Conservation (phyloP, 1,284 basidiomycete genomes). For the Heliocybe sulcata region DNA sequence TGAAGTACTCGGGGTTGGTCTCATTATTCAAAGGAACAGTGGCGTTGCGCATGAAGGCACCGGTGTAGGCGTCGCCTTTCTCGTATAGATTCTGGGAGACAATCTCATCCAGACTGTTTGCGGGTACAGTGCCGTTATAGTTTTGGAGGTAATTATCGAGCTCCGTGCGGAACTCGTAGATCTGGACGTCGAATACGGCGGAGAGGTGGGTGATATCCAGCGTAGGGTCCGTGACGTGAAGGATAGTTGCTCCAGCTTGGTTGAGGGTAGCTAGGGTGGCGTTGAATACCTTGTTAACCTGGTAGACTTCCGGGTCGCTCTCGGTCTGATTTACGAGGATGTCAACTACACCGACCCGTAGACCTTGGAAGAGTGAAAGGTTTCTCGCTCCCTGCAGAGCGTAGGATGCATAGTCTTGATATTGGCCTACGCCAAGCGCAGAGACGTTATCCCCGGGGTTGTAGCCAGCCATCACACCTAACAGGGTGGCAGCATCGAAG, state of each 20-base stretch:
- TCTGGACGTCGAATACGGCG: conserved; percentile 2
- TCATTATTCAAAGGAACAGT: not conserved
- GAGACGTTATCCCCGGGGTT: not conserved
- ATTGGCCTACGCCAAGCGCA: not conserved
- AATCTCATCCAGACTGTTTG: not conserved
- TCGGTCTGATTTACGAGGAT: conserved; percentile 1
- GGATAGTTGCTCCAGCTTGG: not conserved
- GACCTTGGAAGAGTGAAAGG: not conserved
- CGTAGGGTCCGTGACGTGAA: not conserved
- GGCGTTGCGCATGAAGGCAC: conserved; percentile 3
- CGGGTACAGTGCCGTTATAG: not conserved
- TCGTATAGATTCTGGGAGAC: conserved; percentile 2
- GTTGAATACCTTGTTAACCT: conserved; percentile 4
- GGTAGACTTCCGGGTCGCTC: conserved; percentile 1
- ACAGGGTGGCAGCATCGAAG: not conserved
- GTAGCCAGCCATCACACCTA: conserved; percentile 2
- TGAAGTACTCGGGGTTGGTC: conserved; percentile 2
- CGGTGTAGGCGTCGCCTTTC: conserved; percentile 1
- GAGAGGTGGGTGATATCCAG: conserved; percentile 2
- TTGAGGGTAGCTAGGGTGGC: not conserved
- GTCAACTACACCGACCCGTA: not conserved
- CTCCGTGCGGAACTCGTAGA: conserved; percentile 3
- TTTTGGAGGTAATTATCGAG: not conserved
- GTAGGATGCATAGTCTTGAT: not conserved
- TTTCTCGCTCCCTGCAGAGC: not conserved